These are phyloP conservation scores for Neofusicoccum cordaticola DNA, from an alignment of 2,329 filamentous ascomycete genomes.

Conservation along the genomic window DNA sequence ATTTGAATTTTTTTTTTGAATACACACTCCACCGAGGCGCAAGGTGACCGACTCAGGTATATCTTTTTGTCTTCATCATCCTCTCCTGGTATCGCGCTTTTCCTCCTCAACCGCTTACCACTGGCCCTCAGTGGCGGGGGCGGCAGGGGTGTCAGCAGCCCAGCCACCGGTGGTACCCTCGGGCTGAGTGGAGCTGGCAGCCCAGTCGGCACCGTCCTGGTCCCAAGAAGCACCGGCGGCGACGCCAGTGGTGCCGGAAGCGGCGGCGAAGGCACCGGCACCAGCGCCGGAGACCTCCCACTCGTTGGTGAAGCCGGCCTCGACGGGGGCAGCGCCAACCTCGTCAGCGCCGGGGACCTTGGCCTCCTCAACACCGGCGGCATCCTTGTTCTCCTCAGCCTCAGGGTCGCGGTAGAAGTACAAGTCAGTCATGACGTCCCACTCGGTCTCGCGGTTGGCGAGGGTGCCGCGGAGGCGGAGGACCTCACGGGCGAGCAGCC, in stretches of 20 bases:
- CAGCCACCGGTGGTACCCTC: constrained; percentile 53
- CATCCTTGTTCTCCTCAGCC: constrained; percentile 97
- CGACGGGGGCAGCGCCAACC: constrained; percentile 73
- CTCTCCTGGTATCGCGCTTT: constrained; percentile 15
- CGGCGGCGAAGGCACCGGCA: constrained; percentile 66
- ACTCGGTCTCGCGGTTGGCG: constrained; percentile 90
- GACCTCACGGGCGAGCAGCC: constrained; percentile 99
- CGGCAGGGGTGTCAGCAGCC: constrained; percentile 39
- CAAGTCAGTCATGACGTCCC: constrained; percentile 99
- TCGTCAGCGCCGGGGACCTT: constrained; percentile 85
- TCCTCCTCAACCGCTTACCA: constrained; percentile 42
- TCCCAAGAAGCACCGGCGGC: constrained; percentile 64
- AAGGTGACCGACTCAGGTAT: constrained; percentile 11
- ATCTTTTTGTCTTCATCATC: constrained; percentile 11
- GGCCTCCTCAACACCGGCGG: constrained; percentile 73
- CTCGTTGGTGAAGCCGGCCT: constrained; percentile 75
- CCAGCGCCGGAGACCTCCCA: constrained; percentile 74
- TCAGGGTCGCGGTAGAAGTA: constrained; percentile 99
- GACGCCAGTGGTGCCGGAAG: constrained; percentile 55
- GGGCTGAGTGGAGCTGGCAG: constrained; percentile 52
- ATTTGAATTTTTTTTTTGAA: constrained; percentile 17
- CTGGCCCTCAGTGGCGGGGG: constrained; percentile 33
- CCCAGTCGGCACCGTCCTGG: constrained; percentile 67
- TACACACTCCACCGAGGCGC: constrained; percentile 17
- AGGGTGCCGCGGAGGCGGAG: constrained; percentile 97